Evolutionary conservation across 441 rosid species (phyloP).

Genomic region (Erysimum pusillum): DNA sequence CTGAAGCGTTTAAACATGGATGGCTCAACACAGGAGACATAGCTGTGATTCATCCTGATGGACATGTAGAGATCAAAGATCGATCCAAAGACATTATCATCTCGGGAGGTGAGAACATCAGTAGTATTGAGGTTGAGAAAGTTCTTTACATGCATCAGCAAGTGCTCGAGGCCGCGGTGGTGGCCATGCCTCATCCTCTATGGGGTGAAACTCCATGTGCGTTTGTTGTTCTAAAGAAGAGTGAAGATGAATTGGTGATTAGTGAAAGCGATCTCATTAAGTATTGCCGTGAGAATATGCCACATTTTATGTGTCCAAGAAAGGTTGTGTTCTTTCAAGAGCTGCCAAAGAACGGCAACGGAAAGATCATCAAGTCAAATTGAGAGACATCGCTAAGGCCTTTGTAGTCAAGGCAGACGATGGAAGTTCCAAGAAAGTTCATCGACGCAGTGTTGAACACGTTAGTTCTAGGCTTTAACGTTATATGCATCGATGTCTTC

Average conservation of each 20-base stretch:
- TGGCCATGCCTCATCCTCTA: not conserved
- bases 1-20: not conserved
- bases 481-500: not conserved
- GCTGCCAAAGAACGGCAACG: not conserved
- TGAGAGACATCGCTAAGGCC: not conserved
- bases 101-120: not conserved
- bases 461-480: not conserved
- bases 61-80: not conserved
- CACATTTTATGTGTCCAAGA: not conserved
- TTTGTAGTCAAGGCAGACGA: not conserved
- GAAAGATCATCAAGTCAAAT: not conserved
- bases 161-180: not conserved
- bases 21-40: not conserved
- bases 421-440: not conserved
- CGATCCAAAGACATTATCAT: not conserved
- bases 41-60: not conserved
- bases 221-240: not conserved
- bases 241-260: not conserved
- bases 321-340: not conserved
- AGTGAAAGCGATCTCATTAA: not conserved
- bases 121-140: not conserved
- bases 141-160: not conserved
- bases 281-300: slow-evolving; percentile 1
- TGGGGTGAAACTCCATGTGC: slow-evolving; percentile 7
- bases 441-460: not conserved